phyloP scores from a whole-genome alignment of 1,284 basidiomycete genomes.

The Rhodotorula sp. region DNA sequence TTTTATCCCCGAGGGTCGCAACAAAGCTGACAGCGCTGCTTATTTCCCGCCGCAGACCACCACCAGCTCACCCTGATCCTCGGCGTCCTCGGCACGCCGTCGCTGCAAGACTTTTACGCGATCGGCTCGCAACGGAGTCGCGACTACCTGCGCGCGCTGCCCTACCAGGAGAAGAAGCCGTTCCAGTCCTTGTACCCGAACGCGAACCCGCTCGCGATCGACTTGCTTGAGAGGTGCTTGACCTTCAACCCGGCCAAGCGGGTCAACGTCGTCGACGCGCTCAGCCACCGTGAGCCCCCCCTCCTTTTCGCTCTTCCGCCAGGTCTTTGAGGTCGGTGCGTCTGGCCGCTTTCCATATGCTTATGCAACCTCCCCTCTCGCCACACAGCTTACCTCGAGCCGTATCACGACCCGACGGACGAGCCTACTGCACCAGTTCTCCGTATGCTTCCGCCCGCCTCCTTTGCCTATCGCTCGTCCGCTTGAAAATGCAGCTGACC shows the following conservation, averaged over 20 bases:
- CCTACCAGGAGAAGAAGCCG: slow-evolving; percentile 81
- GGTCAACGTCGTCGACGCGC: slow-evolving; percentile 44
- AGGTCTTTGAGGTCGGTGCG: background rate
- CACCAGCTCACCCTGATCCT: slow-evolving; percentile 60
- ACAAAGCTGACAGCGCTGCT: too few relatives aligned
- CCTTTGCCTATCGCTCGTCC: background rate
- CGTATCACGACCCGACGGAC: slow-evolving; percentile 44
- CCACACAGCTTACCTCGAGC: slow-evolving; percentile 39
- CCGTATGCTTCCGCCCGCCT: slow-evolving; percentile 19
- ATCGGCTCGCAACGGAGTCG: slow-evolving; percentile 75
- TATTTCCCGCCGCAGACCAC: slow-evolving; percentile 44
- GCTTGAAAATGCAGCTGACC: slow-evolving; percentile 46
- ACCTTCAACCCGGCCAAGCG: slow-evolving; percentile 47
- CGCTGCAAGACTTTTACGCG: slow-evolving; percentile 62
- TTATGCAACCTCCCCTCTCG: background rate
- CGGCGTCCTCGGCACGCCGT: slow-evolving; percentile 60
- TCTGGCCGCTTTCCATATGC: too few relatives aligned
- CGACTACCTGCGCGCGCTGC: slow-evolving; percentile 88
- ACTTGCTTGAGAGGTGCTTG: slow-evolving; percentile 71
- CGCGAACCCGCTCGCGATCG: slow-evolving; percentile 81
- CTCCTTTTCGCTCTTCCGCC: background rate
- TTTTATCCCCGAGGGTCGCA: too few relatives aligned
- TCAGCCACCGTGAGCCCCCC: slow-evolving; percentile 37
- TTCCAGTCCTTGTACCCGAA: slow-evolving; percentile 65
- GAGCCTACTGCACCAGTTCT: slow-evolving; percentile 41